phyloP scores from a whole-genome alignment of 345 rosid species.

The Hibiscus tridactylites region DNA sequence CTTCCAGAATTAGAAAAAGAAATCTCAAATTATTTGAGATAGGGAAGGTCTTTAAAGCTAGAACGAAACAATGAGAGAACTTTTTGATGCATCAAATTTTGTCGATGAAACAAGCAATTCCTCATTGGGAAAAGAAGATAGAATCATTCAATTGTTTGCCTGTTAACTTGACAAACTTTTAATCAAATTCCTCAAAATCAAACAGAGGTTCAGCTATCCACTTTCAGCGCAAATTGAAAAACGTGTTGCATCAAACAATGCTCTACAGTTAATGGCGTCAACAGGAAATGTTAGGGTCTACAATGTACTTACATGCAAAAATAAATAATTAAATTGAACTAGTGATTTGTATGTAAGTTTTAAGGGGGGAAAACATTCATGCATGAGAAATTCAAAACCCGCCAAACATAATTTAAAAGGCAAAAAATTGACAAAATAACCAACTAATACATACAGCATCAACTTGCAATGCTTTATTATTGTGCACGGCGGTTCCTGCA shows the following conservation, averaged over 20 bases:
- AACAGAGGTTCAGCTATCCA: background rate
- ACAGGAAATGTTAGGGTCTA: background rate
- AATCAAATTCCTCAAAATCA: background rate
- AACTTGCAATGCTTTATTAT: slow-evolving; percentile 71
- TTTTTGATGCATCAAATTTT: no score
- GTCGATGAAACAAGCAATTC: no score
- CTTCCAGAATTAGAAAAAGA: background rate
- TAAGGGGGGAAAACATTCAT: background rate
- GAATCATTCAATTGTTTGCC: no score
- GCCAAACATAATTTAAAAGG: background rate
- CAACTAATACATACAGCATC: slow-evolving; percentile 51
- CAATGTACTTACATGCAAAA: background rate
- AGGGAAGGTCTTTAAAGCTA: no score
- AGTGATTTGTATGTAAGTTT: background rate
- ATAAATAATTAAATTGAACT: background rate
- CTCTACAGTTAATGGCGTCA: background rate
- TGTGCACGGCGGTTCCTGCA: slow-evolving; percentile 72
- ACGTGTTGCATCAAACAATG: background rate
- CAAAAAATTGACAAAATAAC: slow-evolving; percentile 5
- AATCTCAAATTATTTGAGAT: background rate
- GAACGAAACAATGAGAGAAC: no score
- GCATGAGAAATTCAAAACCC: background rate
- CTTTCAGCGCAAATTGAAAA: background rate
- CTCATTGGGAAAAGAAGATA: no score
- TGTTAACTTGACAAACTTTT: no score